Percentiles rank a stretch among this genome's conserved stretches.
Evolutionary conservation across 768 basidiomycete species (phyloP).

Genomic region (Boletus patriciae): DNA sequence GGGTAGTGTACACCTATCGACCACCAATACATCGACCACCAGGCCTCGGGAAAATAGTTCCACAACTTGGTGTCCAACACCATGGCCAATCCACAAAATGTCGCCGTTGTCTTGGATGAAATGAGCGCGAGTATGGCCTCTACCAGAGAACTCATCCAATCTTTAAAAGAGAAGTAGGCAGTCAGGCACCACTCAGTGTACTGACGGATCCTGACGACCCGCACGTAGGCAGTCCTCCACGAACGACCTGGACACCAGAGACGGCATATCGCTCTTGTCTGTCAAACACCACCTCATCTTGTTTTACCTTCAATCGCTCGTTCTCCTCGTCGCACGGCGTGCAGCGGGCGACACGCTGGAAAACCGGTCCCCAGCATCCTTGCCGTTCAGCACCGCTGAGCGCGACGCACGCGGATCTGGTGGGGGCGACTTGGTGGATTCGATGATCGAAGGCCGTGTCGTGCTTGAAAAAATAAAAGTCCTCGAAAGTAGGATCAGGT

Average conservation of each 20-base stretch:
- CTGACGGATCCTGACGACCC: constrained; percentile 15
- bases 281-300: constrained; percentile 83
- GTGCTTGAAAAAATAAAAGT: constrained; percentile 86
- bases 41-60: no score
- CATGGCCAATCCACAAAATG: constrained; percentile 21
- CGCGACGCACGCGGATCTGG: constrained; percentile 55
- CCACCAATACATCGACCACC: not conserved
- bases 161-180: constrained; percentile 55
- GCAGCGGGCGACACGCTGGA: constrained; percentile 63
- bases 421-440: constrained; percentile 77
- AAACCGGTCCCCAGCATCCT: constrained; percentile 46
- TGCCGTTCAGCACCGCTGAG: constrained; percentile 52
- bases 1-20: no score
- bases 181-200: not conserved
- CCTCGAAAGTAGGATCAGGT: constrained; percentile 84
- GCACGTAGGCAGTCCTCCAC: constrained; percentile 29
- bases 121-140: constrained; percentile 66
- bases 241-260: constrained; percentile 50
- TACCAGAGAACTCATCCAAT: constrained; percentile 54
- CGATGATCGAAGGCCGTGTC: constrained; percentile 74
- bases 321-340: constrained; percentile 70
- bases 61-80: not conserved
- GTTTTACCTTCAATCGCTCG: constrained; percentile 81
- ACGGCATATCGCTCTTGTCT: constrained; percentile 90
- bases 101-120: constrained; percentile 42